These are phyloP conservation scores for Escallonia herrerae DNA, from an alignment of 129 eudicot species.

Conservation along the genomic window DNA sequence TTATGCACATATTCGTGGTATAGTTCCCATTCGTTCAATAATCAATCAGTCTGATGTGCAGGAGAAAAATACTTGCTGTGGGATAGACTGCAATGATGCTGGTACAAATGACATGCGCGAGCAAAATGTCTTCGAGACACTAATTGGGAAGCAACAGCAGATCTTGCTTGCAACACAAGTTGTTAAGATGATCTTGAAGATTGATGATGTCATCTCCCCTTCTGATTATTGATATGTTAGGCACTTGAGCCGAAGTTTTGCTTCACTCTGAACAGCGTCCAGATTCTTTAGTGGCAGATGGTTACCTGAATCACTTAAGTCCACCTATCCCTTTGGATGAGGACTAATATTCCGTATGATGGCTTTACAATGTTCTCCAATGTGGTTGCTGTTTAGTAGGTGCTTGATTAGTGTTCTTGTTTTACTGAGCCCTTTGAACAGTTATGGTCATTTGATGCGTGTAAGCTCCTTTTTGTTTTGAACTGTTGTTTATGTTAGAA, in stretches of 20 bases:
- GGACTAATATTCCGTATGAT: not conserved
- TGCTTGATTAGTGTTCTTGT: constrained; percentile 13
- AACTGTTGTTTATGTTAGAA: constrained; percentile 1
- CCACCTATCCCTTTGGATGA: constrained; percentile 13
- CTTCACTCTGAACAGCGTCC: constrained; percentile 15
- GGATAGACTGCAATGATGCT: constrained; percentile 84
- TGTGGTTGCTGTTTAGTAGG: constrained; percentile 5
- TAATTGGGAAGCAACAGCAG: constrained; percentile 97
- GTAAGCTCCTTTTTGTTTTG: not conserved
- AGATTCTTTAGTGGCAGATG: constrained; percentile 4
- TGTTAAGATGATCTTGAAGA: constrained; percentile 96
- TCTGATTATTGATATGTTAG: constrained; percentile 51
- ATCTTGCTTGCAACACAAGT: constrained; percentile 94
- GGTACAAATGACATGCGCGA: constrained; percentile 97
- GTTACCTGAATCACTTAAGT: not conserved
- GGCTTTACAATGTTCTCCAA: constrained; percentile 8
- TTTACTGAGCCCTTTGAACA: not conserved
- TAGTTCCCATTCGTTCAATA: not conserved
- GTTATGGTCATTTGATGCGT: constrained; percentile 4
- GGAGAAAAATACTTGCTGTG: constrained; percentile 89
- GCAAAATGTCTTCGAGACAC: constrained; percentile 91
- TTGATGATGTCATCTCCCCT: constrained; percentile 89
- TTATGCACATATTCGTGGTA: too few relatives aligned
- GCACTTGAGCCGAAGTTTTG: constrained; percentile 17
- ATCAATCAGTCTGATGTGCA: constrained; percentile 22